Evolutionary conservation across 1,284 basidiomycete genomes (phyloP), one percentile per base, ranked within the genome.

Genomic region (Rhodotorula sp.): DNA sequence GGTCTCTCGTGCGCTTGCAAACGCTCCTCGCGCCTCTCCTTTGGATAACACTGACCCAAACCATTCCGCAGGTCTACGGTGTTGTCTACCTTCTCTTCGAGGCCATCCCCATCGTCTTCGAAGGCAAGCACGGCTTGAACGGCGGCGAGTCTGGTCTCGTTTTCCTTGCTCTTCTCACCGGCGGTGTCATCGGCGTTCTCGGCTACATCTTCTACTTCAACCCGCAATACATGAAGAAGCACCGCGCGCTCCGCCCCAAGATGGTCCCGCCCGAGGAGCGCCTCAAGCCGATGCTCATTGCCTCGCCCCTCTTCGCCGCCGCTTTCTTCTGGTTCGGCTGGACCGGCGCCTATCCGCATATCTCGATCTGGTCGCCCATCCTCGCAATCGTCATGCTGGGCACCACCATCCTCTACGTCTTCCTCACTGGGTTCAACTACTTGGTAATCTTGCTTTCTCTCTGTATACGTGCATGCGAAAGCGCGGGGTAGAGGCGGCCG

Each of bases 71-170:
- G 54, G 53, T 54, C 22, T 76, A 76, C 51, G 68, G 71, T 44
- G 53, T 77, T 69, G 70, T 78, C 22, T 80, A 79, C 71, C 70
- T 81, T 4, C 74, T 75, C 17, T 79, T 81, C 74, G 78, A 81
- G 64, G 78, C 78, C 9, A 79, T 81, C 70, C 84, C 84, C 1
- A 82, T 84, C 69, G 82, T 84, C 47, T 84, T 83, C 70, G 76
- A 79, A 19, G 58, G 75, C 27, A 78, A 79, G 10, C 83, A 85
- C 76, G 80, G 82, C 44, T 81, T 85, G 78, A 83, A 82, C 74
- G 73, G 79, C 0, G 81, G 82, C 49, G 79, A 81, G 62, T 79
- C 80, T 36, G 84, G 84, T 22, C 78, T 84, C 7, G 80, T 81
- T 62, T 85, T 85, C 79, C 77, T 84, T 8, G 83, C 82, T 11